Percentiles rank a stretch among this genome's conserved stretches.
phyloP scores from a whole-genome alignment of 108 stramenopile genomes.

The Fragilariopsis cylindrus region DNA sequence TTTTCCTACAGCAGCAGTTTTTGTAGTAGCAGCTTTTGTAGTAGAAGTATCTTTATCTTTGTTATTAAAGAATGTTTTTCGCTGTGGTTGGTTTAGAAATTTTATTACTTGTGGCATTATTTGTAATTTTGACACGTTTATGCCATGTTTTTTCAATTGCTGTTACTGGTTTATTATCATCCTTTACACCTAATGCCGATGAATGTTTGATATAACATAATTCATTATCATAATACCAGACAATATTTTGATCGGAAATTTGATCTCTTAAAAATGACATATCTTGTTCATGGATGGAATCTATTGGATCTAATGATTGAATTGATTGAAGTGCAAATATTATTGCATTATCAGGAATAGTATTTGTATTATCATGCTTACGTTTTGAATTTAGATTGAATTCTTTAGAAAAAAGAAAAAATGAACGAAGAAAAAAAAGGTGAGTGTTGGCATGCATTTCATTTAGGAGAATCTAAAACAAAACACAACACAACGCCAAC shows the following conservation, averaged over 20 bases:
- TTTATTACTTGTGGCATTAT: neutral
- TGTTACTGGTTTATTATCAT: neutral
- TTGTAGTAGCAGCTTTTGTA: neutral
- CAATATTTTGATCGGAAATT: neutral
- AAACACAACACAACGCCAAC: too few species aligned
- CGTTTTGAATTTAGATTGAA: too few species aligned
- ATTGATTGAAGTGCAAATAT: neutral
- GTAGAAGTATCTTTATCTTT: neutral
- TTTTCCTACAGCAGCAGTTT: neutral
- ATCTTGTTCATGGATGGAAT: neutral
- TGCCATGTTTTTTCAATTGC: neutral
- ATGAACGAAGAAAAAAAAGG: too few species aligned
- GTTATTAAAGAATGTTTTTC: slow-evolving; percentile 19
- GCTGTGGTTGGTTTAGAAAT: slow-evolving; percentile 14
- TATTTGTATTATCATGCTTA: too few species aligned
- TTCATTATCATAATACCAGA: neutral
- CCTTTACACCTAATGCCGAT: neutral
- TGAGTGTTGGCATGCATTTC: too few species aligned
- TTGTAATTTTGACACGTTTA: neutral
- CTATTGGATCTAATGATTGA: neutral
- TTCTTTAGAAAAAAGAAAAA: too few species aligned
- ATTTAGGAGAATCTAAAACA: too few species aligned
- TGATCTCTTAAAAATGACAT: neutral
- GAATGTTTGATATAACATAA: neutral
- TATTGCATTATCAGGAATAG: neutral